Percentiles rank a stretch among this genome's conserved stretches.
phyloP scores from a whole-genome alignment of 2,329 filamentous ascomycete species.

The Arthroderma sp. region DNA sequence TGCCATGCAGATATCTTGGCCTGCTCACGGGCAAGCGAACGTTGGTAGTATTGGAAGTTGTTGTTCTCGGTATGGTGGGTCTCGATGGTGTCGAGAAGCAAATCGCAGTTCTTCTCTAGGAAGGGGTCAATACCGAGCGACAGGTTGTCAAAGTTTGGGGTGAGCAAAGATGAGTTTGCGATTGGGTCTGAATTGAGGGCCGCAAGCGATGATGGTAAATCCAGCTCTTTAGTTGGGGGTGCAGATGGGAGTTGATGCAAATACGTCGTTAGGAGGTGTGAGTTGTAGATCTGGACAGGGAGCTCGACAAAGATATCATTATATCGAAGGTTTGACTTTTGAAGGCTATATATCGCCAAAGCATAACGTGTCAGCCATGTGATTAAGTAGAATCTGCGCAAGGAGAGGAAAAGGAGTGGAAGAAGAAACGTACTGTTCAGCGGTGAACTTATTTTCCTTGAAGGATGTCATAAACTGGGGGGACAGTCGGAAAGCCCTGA shows the following conservation, averaged over 20 bases:
- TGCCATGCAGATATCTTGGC: constrained; percentile 95
- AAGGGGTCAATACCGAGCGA: constrained; percentile 93
- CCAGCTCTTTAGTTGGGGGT: constrained; percentile 52
- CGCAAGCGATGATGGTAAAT: constrained; percentile 64
- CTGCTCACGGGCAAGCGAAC: constrained; percentile 86
- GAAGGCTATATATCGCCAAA: constrained; percentile 47
- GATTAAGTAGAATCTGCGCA: neutral
- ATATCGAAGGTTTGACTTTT: constrained; percentile 87
- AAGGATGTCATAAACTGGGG: constrained; percentile 75
- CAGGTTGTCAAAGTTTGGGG: constrained; percentile 78
- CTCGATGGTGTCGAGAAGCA: constrained; percentile 92
- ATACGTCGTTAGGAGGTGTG: constrained; percentile 87
- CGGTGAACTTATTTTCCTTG: constrained; percentile 96
- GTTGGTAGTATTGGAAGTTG: constrained; percentile 97
- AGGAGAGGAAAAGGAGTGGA: constrained; percentile 3
- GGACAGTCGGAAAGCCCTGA: constrained; percentile 87
- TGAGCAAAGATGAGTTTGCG: constrained; percentile 51
- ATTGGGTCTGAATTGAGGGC: constrained; percentile 56
- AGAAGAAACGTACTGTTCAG: constrained; percentile 58
- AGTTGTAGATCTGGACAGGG: constrained; percentile 86
- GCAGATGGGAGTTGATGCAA: constrained; percentile 76
- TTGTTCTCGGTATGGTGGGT: constrained; percentile 97
- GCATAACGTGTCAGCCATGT: constrained; percentile 9
- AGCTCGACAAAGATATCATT: constrained; percentile 88
- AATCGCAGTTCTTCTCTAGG: constrained; percentile 94